Evolutionary conservation across 805 yeast genomes (phyloP).

Genomic region (Tetrapisispora fleetii): DNA sequence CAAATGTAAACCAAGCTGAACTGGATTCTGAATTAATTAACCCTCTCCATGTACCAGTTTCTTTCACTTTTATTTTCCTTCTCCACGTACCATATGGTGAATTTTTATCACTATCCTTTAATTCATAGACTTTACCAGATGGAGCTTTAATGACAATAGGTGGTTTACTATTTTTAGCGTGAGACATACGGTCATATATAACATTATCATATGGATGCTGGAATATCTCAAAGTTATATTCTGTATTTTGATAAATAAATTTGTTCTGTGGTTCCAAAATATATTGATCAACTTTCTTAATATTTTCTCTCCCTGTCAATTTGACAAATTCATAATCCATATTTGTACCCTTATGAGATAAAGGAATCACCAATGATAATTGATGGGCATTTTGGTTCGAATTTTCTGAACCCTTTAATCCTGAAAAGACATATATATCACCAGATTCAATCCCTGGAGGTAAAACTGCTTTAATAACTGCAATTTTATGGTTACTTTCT

Average conservation of each 20-base stretch:
- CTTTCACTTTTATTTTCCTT: conserved; percentile 50
- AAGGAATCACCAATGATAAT: conserved; percentile 61
- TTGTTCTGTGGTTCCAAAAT: conserved; percentile 76
- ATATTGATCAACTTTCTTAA: conserved; percentile 66
- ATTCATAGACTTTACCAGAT: conserved; percentile 61
- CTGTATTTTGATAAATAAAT: conserved; percentile 43
- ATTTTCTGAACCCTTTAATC: conserved; percentile 49
- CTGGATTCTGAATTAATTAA: conserved; percentile 71
- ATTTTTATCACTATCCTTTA: conserved; percentile 40
- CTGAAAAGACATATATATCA: conserved; percentile 64
- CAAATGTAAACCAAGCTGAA: conserved; percentile 76
- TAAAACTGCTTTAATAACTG: conserved; percentile 69
- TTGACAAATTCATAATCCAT: conserved; percentile 60
- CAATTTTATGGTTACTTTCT: conserved; percentile 42
- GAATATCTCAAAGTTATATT: conserved; percentile 53
- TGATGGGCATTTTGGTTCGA: conserved; percentile 54
- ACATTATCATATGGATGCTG: conserved; percentile 54
- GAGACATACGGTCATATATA: conserved; percentile 17
- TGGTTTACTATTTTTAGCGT: conserved; percentile 31
- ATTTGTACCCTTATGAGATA: conserved; percentile 56
- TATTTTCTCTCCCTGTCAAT: conserved; percentile 60
- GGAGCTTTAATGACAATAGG: conserved; percentile 75
- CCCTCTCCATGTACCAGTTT: conserved; percentile 75
- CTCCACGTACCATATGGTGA: conserved; percentile 49
- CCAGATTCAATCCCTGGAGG: conserved; percentile 67